Base-by-base conservation (phyloP, 331 rosid species). In the Cydonia oblonga region DNA sequence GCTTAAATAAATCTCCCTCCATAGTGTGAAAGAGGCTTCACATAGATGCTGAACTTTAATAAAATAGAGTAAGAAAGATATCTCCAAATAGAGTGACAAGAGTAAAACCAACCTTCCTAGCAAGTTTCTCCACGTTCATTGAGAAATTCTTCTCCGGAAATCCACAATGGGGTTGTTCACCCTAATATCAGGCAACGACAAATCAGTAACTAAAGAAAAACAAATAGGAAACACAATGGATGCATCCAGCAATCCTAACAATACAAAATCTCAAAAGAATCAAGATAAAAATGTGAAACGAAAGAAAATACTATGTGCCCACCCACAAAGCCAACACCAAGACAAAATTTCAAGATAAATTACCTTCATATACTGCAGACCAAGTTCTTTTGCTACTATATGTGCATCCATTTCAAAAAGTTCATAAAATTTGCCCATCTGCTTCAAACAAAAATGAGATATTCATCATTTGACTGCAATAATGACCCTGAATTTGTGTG, bases 331-430 rank as follows among this genome's bases (percentile, higher is more conserved):
- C 13, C 30, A 68, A 68, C 68, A 72, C 7, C 11, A 64, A 60
- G 32, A 60, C 14, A 49, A 56, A 68, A 52, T 32, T 24, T 20
- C 9, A 44, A 66, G 25, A 52, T 35, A 2, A 25, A 53, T 25
- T 61, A 83, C 97, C 99, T 86, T 95, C 99, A 95, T 91, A 81
- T 88, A 95, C 74, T 95, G 99, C 86, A 91, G 87, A 76, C 78
- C 87, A 76, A 95, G 96, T 66, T 89, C 99, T 78, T 90, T 89
- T 25, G 83, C 91, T 73, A 90, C 99, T 28, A 84, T 68, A 70
- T 95, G 99, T 6, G 99, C 97, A 81, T 91, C 99, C 99, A 95
- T 91, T 79, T 95, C 97, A 85, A 87, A 91, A 78, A 91, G 96
- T 86, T 95, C 97, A 77, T 95, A 95, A 85, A 95, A 91, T 59